Conservation (phyloP, 257 asterid genomes). For the Nicotiana undulata region DNA sequence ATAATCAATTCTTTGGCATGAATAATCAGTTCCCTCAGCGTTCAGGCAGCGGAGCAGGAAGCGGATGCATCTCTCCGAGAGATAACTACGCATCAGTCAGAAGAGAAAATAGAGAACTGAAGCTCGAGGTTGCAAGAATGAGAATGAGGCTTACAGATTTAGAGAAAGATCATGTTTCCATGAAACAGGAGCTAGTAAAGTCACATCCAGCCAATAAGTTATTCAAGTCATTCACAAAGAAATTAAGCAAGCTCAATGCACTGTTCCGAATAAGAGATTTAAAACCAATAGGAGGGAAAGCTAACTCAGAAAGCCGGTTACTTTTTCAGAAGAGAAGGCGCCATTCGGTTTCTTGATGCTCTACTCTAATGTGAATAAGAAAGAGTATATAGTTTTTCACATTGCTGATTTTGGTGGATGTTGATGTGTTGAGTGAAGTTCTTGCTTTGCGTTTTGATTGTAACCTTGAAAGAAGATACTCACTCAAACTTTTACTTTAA, state of each 20-base stretch:
- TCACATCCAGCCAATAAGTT: constrained; percentile 64
- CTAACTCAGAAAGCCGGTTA: constrained; percentile 43
- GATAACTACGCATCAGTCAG: constrained; percentile 96
- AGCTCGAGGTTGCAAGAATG: constrained; percentile 94
- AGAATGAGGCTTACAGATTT: constrained; percentile 93
- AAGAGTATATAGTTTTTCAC: not conserved
- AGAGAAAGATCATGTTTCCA: constrained; percentile 87
- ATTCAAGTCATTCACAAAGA: constrained; percentile 68
- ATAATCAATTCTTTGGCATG: constrained; percentile 57
- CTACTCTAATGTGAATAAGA: constrained; percentile 7
- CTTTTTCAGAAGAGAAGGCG: constrained; percentile 77
- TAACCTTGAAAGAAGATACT: constrained; percentile 1
- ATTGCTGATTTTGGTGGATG: constrained; percentile 2
- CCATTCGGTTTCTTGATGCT: constrained; percentile 62
- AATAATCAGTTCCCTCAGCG: constrained; percentile 63
- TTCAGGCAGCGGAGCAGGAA: constrained; percentile 80
- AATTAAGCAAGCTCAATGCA: constrained; percentile 54
- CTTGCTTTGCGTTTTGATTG: constrained; percentile 3
- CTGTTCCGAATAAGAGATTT: constrained; percentile 57
- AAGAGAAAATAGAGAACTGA: constrained; percentile 84
- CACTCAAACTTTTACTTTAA: constrained; percentile 6
- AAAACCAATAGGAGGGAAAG: constrained; percentile 38
- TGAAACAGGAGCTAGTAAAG: constrained; percentile 81
- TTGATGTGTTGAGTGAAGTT: constrained; percentile 8
- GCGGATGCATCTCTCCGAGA: constrained; percentile 91